These are phyloP conservation scores for Adansonia madagascariensis DNA, from an alignment of 441 rosid species.

Conservation along the genomic window DNA sequence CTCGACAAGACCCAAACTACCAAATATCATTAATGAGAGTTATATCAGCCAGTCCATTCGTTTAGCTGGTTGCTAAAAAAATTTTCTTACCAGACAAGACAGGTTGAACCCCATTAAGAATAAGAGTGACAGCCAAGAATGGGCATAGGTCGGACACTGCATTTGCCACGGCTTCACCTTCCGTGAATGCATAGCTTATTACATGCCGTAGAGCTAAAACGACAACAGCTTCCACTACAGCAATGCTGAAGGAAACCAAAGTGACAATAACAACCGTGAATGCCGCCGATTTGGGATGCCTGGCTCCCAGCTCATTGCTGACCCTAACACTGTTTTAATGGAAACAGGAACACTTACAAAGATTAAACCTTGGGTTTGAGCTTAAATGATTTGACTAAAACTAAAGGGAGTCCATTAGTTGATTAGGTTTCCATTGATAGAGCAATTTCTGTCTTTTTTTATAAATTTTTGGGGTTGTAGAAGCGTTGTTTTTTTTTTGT, in stretches of 20 bases:
- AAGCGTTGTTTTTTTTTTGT: not conserved
- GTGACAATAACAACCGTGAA: conserved; percentile 37
- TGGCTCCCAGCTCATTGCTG: conserved; percentile 56
- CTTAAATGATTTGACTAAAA: not conserved
- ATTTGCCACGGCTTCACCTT: conserved; percentile 48
- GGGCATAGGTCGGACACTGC: conserved; percentile 60
- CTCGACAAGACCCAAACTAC: not conserved
- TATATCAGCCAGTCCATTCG: not conserved
- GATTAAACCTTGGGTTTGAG: not conserved
- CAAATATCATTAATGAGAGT: not conserved
- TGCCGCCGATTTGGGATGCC: conserved; percentile 48
- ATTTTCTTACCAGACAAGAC: conserved; percentile 54
- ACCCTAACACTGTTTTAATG: conserved; percentile 46
- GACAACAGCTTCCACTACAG: conserved; percentile 40
- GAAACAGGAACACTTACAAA: not conserved
- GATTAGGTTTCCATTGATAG: not conserved
- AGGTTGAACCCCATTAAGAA: conserved; percentile 64
- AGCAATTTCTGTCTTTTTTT: not conserved
- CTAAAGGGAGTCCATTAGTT: not conserved
- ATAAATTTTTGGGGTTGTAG: not conserved
- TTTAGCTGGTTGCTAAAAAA: not conserved
- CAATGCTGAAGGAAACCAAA: conserved; percentile 37
- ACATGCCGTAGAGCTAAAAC: conserved; percentile 49
- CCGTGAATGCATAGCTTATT: conserved; percentile 57
- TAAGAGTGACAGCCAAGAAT: conserved; percentile 44